Percentiles rank a stretch among this genome's conserved stretches.
phyloP scores from a whole-genome alignment of 2,329 filamentous ascomycete genomes.

The Trichoderma arundinaceum region DNA sequence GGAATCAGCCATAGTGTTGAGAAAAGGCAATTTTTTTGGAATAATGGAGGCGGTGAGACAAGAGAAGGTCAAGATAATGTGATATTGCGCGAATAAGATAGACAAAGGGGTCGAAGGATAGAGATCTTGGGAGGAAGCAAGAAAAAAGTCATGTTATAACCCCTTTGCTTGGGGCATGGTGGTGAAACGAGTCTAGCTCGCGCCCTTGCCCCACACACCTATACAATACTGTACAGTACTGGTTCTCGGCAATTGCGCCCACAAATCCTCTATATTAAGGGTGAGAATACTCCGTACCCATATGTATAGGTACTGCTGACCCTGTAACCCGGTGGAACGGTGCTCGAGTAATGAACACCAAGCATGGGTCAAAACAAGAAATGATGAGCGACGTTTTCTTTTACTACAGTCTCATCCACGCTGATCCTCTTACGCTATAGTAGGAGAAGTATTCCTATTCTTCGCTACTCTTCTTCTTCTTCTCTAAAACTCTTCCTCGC shows the following conservation, averaged over 20 bases:
- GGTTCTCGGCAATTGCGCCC: slow-evolving; percentile 8
- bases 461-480: neutral
- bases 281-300: neutral
- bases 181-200: slow-evolving; percentile 18
- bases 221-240: neutral
- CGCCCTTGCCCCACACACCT: neutral
- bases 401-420: slow-evolving; percentile 22
- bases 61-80: neutral
- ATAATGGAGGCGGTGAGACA: neutral
- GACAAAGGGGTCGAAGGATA: slow-evolving; percentile 3
- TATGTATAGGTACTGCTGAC: neutral
- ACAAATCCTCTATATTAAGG: slow-evolving; percentile 19
- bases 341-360: slow-evolving; percentile 26
- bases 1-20: neutral
- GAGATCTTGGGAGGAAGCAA: neutral
- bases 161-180: slow-evolving; percentile 16
- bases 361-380: slow-evolving; percentile 24
- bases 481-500: neutral
- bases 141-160: neutral
- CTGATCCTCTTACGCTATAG: slow-evolving; percentile 1
- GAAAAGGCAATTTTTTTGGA: neutral
- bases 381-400: slow-evolving; percentile 9
- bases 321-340: neutral
- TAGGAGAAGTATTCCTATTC: neutral
- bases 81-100: slow-evolving; percentile 16